A percentile compares a stretch with the other conserved stretches of the same genome.
These are phyloP conservation scores for Annona squamosa DNA, from an alignment of 164 flowering plant species.

Conservation along the genomic window DNA sequence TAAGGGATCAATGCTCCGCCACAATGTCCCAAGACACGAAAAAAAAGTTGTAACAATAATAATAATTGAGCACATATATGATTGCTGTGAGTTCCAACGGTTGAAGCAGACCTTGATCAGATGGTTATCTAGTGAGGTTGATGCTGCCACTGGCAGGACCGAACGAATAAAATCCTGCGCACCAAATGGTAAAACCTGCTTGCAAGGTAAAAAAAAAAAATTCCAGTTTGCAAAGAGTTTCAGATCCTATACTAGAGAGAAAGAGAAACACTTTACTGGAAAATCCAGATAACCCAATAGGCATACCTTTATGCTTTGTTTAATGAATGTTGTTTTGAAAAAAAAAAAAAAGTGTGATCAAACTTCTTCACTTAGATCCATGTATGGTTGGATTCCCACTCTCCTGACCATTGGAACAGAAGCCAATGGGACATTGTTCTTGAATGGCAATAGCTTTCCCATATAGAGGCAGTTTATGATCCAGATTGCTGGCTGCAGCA, in stretches of 20 bases:
- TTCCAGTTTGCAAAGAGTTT: neutral
- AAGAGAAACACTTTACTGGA: neutral
- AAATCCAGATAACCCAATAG: neutral
- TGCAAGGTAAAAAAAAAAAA: neutral
- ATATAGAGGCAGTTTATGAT: conserved; percentile 55
- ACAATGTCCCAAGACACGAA: too few species aligned
- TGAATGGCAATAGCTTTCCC: conserved; percentile 52
- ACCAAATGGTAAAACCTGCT: neutral
- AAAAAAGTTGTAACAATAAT: too few species aligned
- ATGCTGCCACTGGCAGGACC: neutral
- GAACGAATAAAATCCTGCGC: neutral
- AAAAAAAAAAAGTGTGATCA: conserved; percentile 6
- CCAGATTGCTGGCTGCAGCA: conserved; percentile 66
- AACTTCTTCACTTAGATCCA: conserved; percentile 23
- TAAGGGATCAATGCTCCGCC: neutral
- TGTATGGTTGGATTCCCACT: conserved; percentile 7
- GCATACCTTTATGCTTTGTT: neutral
- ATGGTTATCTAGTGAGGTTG: neutral
- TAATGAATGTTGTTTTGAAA: neutral
- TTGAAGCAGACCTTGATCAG: neutral
- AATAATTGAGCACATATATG: neutral
- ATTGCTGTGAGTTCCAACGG: neutral
- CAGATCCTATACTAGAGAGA: neutral
- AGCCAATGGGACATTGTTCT: conserved; percentile 16
- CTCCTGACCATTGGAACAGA: conserved; percentile 12